Base-by-base conservation (phyloP, 2,329 filamentous ascomycete species). In the Penicillium sp. region DNA sequence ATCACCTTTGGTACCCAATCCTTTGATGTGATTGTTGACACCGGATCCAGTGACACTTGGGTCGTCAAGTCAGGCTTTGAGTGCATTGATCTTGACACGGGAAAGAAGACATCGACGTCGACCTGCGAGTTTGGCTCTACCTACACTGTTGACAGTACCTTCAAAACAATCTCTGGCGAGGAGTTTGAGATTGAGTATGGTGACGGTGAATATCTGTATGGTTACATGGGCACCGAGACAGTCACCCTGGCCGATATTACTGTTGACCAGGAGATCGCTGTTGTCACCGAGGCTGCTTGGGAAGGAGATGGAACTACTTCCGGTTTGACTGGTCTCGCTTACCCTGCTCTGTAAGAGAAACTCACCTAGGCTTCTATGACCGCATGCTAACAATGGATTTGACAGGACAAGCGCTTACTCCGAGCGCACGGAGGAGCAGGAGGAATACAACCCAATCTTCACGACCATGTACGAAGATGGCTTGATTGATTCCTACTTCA, bases 1-100 rank as follows among this genome's bases (percentile, higher is more conserved):
- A 58, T 63, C 44, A 58, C 50, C 0, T 45, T 77, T 48, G 73
- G 72, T 4, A 55, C 49, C 3, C 57, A 73, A 35, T 66, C 57
- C 1, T 68, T 80, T 45, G 57, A 73, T 1, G 64, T 74, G 0
- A 72, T 79, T 22, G 66, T 82, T 54, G 80, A 82, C 59, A 81
- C 78, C 3, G 80, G 80, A 14, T 79, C 76, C 49, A 76, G 73
- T 52, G 80, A 82, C 56, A 79, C 77, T 1, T 82, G 79, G 77
- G 63, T 81, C 1, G 70, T 73, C 1, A 60, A 70, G 24, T 58
- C 56, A 0, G 69, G 70, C 3, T 77, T 75, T 51, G 52, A 63
- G 21, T 79, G 77, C 53, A 48, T 73, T 14, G 64, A 75, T 55
- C 46, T 52, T 16, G 44, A 52, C 13, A 54, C 53, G 2, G 29